A percentile compares a stretch with the other conserved stretches of the same genome.
Conservation (phyloP, 257 asterid genomes). For the Nicotiana knightiana region DNA sequence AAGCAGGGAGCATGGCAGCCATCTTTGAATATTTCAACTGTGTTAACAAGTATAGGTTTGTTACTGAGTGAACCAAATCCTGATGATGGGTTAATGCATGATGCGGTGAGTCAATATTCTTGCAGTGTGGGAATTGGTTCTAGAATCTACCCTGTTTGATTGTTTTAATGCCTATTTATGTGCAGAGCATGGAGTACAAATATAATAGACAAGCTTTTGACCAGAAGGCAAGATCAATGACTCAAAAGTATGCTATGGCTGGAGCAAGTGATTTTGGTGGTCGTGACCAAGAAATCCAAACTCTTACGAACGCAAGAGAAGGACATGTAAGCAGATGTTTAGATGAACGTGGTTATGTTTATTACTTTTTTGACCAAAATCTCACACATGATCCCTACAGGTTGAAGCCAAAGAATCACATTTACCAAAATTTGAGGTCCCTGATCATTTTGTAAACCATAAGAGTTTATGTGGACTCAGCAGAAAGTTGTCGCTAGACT, state of each 20-base stretch:
- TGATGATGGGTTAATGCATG: constrained; percentile 91
- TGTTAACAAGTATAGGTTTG: constrained; percentile 73
- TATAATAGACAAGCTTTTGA: constrained; percentile 72
- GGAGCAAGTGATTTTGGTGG: constrained; percentile 33
- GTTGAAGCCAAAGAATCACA: constrained; percentile 31
- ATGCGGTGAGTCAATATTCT: constrained; percentile 52
- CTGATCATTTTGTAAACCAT: constrained; percentile 20
- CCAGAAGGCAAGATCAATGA: constrained; percentile 75
- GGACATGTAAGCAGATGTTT: constrained; percentile 34
- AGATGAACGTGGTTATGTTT: neutral
- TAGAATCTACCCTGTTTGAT: constrained; percentile 1
- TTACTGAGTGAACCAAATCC: constrained; percentile 82
- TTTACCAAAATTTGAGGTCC: constrained; percentile 16
- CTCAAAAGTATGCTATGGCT: constrained; percentile 56
- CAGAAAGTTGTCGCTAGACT: constrained; percentile 50
- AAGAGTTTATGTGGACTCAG: constrained; percentile 30
- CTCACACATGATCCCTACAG: constrained; percentile 23
- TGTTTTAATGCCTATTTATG: neutral
- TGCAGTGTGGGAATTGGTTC: neutral
- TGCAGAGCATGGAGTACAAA: constrained; percentile 84
- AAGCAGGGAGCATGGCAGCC: constrained; percentile 93
- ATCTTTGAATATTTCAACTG: constrained; percentile 80
- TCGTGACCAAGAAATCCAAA: constrained; percentile 25
- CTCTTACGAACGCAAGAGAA: constrained; percentile 23
- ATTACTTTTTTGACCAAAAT: neutral